Base-by-base conservation (phyloP, 2,329 filamentous ascomycete genomes). In the Alternaria brassicicola region DNA sequence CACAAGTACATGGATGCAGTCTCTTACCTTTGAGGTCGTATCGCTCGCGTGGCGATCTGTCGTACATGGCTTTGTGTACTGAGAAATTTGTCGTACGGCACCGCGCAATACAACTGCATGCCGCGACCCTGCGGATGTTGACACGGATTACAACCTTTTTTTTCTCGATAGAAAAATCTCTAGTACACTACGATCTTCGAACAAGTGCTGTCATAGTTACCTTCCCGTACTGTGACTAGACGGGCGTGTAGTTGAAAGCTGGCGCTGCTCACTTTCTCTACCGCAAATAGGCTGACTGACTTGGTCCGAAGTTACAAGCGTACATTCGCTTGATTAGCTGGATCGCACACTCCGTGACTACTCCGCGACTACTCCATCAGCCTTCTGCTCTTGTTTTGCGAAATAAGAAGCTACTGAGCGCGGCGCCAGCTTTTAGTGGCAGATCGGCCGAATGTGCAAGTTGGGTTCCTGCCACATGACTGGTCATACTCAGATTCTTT, bases 401-500 rank as follows among this genome's bases (percentile, higher is more conserved):
- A 41, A 10, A 25, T 23, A 21, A 38, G 43, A 33, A 49, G 50
- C 51, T 36, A 45, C 30, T 41, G 49, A 33, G 36, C 25, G 36
- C 28, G n/a, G 28, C 45, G 46, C 31, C 31, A 31, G 21, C 17
- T 48, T 31, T 55, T 54, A 61, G 62, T 58, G 62, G 59, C 57
- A 41, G 47, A 45, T 49, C 28, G 51, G 52, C 47, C 38, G 42
- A 62, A 60, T 53, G 41, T 62, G 62, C 52, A 65, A 30, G 55
- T 64, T 39, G 48, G 50, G 50, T 43, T 52, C 21, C 28, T 3
- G 48, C 38, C 62, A 61, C 60, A 55, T 69, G 55, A 73, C 66
- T 73, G 70, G 70, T 42, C 54, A 39, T 46, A 43, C 41, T 26
- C 33, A 57, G 52, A 47, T 54, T 49, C 60, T 35, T 43, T 66